A percentile compares a stretch with the other conserved stretches of the same genome.
phyloP scores from a whole-genome alignment of 805 yeast genomes.

The Nakazawaea ambrosiae region DNA sequence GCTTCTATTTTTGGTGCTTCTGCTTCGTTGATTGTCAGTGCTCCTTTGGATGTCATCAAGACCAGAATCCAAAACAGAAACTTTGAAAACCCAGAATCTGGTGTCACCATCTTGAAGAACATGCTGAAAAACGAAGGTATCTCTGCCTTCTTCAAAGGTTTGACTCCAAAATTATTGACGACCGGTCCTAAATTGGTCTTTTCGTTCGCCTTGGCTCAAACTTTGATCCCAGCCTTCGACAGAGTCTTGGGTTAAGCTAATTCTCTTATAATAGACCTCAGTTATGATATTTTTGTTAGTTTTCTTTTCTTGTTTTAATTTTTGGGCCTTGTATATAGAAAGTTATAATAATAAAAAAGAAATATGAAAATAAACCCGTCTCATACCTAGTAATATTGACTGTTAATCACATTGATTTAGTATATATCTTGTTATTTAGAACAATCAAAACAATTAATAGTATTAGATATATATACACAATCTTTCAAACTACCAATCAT shows the following conservation, averaged over 20 bases:
- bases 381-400: too few species aligned
- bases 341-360: too few species aligned
- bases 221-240: slow-evolving; percentile 95
- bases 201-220: slow-evolving; percentile 96
- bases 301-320: too few species aligned
- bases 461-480: neutral
- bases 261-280: neutral
- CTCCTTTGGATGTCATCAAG: slow-evolving; percentile 96
- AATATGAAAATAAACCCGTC: too few species aligned
- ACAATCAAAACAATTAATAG: neutral
- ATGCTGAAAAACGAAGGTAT: slow-evolving; percentile 90
- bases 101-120: slow-evolving; percentile 86
- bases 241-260: slow-evolving; percentile 20
- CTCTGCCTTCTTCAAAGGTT: slow-evolving; percentile 89
- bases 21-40: slow-evolving; percentile 92
- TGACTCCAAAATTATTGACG: slow-evolving; percentile 92
- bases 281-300: too few species aligned
- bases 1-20: slow-evolving; percentile 96
- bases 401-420: too few species aligned
- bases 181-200: slow-evolving; percentile 98
- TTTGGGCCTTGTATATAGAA: too few species aligned
- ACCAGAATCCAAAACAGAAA: slow-evolving; percentile 96
- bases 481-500: too few species aligned
- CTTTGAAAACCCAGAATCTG: slow-evolving; percentile 93
- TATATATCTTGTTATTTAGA: too few species aligned